Conservation (phyloP, 352 stramenopile genomes). For the Phytophthora crassamura region DNA sequence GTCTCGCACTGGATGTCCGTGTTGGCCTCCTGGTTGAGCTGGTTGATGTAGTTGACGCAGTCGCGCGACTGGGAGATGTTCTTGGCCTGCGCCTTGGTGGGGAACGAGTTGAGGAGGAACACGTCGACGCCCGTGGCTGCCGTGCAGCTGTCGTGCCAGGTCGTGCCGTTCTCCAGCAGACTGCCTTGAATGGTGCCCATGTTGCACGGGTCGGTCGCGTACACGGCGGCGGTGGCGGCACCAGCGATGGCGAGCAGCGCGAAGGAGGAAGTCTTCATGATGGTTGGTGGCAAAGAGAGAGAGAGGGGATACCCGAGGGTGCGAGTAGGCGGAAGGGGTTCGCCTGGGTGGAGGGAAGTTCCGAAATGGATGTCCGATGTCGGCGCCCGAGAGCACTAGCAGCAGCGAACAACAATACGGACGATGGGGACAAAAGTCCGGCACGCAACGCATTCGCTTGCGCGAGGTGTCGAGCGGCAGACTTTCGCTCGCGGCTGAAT, state of each 20-base stretch:
- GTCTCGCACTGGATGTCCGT: conserved; percentile 57
- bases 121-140: conserved; percentile 57
- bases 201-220: conserved; percentile 46
- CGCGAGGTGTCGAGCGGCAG: neutral
- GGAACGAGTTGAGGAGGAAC: conserved; percentile 44
- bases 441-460: neutral
- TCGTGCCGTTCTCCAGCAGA: conserved; percentile 59
- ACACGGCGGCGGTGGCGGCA: conserved; percentile 17
- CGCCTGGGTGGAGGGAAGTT: conserved; percentile 25
- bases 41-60: conserved; percentile 76
- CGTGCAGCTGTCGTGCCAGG: conserved; percentile 41
- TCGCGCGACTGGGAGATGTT: conserved; percentile 52
- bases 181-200: conserved; percentile 54
- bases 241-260: conserved; percentile 24
- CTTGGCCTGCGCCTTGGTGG: conserved; percentile 52
- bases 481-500: neutral
- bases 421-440: neutral
- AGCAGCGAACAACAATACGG: too few species aligned
- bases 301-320: conserved; percentile 4
- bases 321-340: neutral
- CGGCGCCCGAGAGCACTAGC: neutral
- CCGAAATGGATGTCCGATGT: conserved; percentile 12
- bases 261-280: conserved; percentile 40
- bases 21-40: conserved; percentile 71
- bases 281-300: conserved; percentile 3